Evolutionary conservation across 805 yeast genomes (phyloP).

Genomic region (Kuraishia cidri): DNA sequence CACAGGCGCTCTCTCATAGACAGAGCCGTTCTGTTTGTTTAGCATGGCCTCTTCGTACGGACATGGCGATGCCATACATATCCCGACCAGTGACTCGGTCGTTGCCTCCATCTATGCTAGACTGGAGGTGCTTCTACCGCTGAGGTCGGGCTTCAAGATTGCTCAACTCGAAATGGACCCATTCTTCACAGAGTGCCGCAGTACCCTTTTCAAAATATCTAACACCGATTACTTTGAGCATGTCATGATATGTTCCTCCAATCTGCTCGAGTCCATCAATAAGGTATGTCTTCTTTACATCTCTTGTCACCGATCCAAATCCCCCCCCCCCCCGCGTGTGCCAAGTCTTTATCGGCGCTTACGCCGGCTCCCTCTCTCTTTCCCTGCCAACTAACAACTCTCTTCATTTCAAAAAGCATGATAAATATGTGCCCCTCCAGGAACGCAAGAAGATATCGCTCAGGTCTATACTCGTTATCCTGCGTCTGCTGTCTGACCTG

Average conservation of each 20-base stretch:
- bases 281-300: constrained; percentile 9
- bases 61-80: too few relatives aligned
- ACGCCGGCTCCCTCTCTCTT: too few relatives aligned
- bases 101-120: constrained; percentile 24
- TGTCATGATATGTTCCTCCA: constrained; percentile 15
- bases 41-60: too few relatives aligned
- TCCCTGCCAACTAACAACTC: too few relatives aligned
- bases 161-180: constrained; percentile 27
- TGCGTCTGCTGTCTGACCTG: constrained; percentile 30
- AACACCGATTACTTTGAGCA: constrained; percentile 17
- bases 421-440: constrained; percentile 13
- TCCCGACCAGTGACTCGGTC: too few relatives aligned
- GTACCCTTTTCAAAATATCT: constrained; percentile 22
- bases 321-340: neutral
- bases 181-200: constrained; percentile 21
- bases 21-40: too few relatives aligned
- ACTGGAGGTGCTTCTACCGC: constrained; percentile 24
- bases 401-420: too few relatives aligned
- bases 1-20: too few relatives aligned
- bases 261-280: constrained; percentile 17
- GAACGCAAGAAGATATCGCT: constrained; percentile 17
- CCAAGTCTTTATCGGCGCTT: too few relatives aligned
- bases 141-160: constrained; percentile 22
- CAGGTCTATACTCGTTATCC: constrained; percentile 24
- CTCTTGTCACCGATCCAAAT: too few relatives aligned